These are phyloP conservation scores for Corylus heterophylla DNA, from an alignment of 306 rosid species.

Conservation along the genomic window DNA sequence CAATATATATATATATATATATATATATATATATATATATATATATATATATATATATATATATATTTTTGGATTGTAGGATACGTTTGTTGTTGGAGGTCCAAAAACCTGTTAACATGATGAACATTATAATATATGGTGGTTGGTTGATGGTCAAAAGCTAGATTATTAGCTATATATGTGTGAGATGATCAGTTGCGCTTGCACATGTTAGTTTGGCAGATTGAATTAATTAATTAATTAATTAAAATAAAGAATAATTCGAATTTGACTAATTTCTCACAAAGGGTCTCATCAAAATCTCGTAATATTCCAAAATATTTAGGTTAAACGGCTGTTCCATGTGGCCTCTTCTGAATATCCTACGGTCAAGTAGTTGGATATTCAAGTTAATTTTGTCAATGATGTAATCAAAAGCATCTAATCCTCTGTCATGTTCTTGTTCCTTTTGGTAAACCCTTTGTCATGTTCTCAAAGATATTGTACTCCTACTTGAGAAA, in stretches of 20 bases:
- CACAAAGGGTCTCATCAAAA: conserved; percentile 33
- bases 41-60: too few relatives aligned
- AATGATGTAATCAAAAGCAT: conserved; percentile 33
- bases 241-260: conserved; percentile 12
- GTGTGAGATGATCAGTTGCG: conserved; percentile 28
- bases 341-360: conserved; percentile 72
- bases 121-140: conserved; percentile 22
- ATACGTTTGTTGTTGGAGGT: not conserved
- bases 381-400: conserved; percentile 26
- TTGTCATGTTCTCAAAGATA: conserved; percentile 55
- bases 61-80: not conserved
- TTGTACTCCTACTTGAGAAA: conserved; percentile 23
- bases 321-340: conserved; percentile 8
- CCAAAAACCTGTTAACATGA: not conserved
- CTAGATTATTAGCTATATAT: conserved; percentile 23
- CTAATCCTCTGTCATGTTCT: conserved; percentile 52
- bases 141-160: conserved; percentile 27
- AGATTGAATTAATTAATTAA: not conserved
- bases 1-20: too few relatives aligned
- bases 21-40: too few relatives aligned
- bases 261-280: conserved; percentile 28
- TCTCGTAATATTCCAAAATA: conserved; percentile 35
- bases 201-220: conserved; percentile 53
- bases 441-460: conserved; percentile 45
- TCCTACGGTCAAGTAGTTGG: not conserved